Evolutionary conservation across 441 rosid genomes (phyloP), one percentile per base, ranked within the genome.

Genomic region (Manihot esculenta): DNA sequence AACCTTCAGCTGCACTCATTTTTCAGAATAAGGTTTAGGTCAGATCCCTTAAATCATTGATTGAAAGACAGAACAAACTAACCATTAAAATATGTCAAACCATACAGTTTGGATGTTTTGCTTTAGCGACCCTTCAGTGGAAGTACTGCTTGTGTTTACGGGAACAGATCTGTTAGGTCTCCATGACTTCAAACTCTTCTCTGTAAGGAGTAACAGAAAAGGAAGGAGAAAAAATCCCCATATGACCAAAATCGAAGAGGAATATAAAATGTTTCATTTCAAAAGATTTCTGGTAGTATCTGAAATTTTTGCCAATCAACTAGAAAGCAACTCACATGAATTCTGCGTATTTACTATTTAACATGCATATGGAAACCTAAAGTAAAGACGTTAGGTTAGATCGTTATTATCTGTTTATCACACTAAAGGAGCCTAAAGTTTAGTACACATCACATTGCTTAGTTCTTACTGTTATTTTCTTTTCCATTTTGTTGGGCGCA

Each of bases 171-270:
- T 79, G 51, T 78, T 75, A 54, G 92, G 78, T 71, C 82, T 83
- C 84, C 85, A 77, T 63, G 87, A 78, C 64, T 80, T 82, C 57
- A 84, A 79, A 77, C 74, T 84, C 74, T 77, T 82, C 57, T 82
- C 89, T 87, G 81, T 74, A 72, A 74, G 7, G 23, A 11, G n/a
- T 50, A n/a, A 18, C 30, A 10, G 14, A 44, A 5, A 42, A 44
- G 56, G 53, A n/a, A 45, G 20, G 15, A 18, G 50, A 69, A 75
- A 12, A 57, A 30, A 45, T 12, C 18, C 54, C 13, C 13, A 49
- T 44, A 17, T 60, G 64, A 24, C 65, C 35, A 75, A 53, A 57
- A 35, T 12, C 48, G 53, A 20, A 55, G 56, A 64, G 15, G 23
- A 64, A 66, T 20, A 56, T n/a, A 38, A 56, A 38, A 10, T 50